phyloP scores from a whole-genome alignment of 2,329 filamentous ascomycete genomes.

The Cytospora piceae region DNA sequence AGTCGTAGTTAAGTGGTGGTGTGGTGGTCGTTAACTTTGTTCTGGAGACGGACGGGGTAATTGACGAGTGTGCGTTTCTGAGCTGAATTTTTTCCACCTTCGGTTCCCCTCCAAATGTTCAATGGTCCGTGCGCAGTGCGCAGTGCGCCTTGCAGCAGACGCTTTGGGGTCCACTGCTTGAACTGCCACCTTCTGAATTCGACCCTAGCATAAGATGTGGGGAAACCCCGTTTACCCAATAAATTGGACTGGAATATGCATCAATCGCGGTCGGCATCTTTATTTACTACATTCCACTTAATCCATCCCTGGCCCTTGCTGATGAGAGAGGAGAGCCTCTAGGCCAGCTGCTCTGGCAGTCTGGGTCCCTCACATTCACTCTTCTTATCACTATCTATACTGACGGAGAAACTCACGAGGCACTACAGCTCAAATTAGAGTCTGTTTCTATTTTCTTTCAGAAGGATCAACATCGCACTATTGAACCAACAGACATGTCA shows the following conservation, averaged over 20 bases:
- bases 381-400: not conserved
- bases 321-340: not conserved
- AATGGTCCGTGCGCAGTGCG: not conserved
- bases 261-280: not conserved
- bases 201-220: not conserved
- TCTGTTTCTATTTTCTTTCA: not conserved
- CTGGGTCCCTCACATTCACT: not conserved
- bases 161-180: not conserved
- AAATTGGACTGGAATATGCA: slow-evolving; percentile 4
- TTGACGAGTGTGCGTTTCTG: slow-evolving; percentile 5
- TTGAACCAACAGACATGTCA: slow-evolving; percentile 14
- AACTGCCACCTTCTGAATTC: not conserved
- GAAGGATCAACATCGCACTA: slow-evolving; percentile 9
- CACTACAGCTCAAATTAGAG: not conserved
- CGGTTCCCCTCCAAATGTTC: not conserved
- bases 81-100: slow-evolving; percentile 6
- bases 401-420: not conserved
- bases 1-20: not conserved
- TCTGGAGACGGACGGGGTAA: slow-evolving; percentile 1
- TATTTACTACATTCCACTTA: not conserved
- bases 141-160: not conserved
- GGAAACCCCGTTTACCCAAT: not conserved
- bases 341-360: not conserved
- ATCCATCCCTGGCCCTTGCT: not conserved
- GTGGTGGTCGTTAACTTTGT: slow-evolving; percentile 5